Percentiles rank a stretch among this genome's conserved stretches.
Conservation (phyloP, 495 filamentous ascomycete species). For the Penicillium crystallinum region DNA sequence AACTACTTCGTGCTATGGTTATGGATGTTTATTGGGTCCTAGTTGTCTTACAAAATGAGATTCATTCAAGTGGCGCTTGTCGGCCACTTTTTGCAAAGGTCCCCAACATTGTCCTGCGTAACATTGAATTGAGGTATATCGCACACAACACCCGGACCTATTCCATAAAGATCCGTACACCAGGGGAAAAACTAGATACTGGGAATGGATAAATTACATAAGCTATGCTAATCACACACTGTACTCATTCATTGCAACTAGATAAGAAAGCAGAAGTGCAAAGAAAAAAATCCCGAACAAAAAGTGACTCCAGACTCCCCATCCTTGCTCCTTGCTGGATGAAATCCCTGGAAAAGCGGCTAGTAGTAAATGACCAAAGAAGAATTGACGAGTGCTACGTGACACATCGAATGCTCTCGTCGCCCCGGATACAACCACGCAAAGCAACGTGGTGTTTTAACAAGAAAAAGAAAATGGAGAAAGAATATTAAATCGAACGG, state of each 20-base stretch:
- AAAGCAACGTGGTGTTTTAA: background rate
- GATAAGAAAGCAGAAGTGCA: background rate
- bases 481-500: conserved; percentile 11
- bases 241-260: conserved; percentile 9
- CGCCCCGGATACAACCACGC: background rate
- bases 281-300: conserved; percentile 10
- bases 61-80: too few relatives aligned
- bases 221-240: conserved; percentile 3
- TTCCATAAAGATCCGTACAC: background rate
- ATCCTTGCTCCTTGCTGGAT: conserved; percentile 35
- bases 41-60: too few relatives aligned
- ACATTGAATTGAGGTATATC: background rate
- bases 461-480: background rate
- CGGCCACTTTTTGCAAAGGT: background rate
- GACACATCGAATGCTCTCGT: background rate
- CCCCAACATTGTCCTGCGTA: background rate
- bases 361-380: conserved; percentile 1
- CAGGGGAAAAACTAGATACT: background rate
- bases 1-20: too few relatives aligned
- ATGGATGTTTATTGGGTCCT: background rate
- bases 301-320: conserved; percentile 25
- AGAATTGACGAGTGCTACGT: background rate
- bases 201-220: background rate
- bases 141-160: background rate
- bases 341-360: conserved; percentile 12